Evolutionary conservation across 192 early-diverging fungal genomes (phyloP), one percentile per base, ranked within the genome.

Genomic region (Coemansia sp.): DNA sequence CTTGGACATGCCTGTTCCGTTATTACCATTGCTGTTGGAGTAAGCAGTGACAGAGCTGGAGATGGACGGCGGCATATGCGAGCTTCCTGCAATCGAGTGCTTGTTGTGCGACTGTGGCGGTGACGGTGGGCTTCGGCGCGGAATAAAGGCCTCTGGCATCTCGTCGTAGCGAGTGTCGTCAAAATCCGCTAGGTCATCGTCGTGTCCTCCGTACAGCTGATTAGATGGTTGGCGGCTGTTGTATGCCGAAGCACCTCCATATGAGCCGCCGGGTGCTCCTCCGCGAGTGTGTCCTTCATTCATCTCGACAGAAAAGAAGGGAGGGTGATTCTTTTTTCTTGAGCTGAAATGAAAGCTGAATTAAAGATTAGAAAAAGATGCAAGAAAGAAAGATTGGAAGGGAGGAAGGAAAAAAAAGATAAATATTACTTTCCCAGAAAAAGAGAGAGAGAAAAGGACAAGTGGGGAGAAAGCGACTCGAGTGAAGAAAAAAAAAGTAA

Each of bases 41-140:
- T 70, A 73, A 21, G 56, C 54, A 2, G 64, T 60, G 56, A 56
- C 48, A 26, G 66, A 48, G 67, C 67, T 74, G 26, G 68, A 44
- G 8, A 56, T 61, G n/a, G 70, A 62, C 23, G 75, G 57, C 13
- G 54, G 53, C 16, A 65, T 63, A 6, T 72, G 60, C 0, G 56
- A 58, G 32, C 70, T 62, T 44, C 70, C 71, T 57, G 54, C 68
- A 32, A 60, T 32, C 19, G 79, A 65, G 65, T 72, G 67, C 70
- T 70, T 76, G 32, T 32, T 32, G 50, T 53, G 50, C 53, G 65
- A 45, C 40, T 65, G 53, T 10, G 82, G 82, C 58, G 82, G 82
- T 5, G 74, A 70, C 15, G 82, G 82, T 1, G 82, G 73, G 63
- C 82, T 84, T 56, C 82, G 82, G 16, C 82, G 76, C 19, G 82